phyloP scores from a whole-genome alignment of 73 alveolate species.

The Stentor roeselii region DNA sequence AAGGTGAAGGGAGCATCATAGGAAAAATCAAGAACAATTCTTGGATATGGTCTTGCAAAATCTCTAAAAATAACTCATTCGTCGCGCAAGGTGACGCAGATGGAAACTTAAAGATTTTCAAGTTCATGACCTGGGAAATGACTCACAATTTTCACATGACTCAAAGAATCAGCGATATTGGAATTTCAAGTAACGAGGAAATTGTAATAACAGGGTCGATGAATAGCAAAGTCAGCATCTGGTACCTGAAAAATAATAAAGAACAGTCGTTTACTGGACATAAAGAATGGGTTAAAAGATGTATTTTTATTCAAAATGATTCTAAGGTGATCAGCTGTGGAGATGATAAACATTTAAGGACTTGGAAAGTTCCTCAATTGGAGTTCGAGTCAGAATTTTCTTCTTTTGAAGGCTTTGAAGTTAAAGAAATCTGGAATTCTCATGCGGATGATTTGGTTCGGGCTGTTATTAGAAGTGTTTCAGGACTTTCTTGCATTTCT shows the following conservation, averaged over 20 bases:
- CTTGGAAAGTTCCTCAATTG: not conserved
- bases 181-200: not conserved
- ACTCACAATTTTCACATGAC: too few relatives aligned
- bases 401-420: constrained; percentile 6
- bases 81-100: not conserved
- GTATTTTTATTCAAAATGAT: too few relatives aligned
- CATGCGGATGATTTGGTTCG: not conserved
- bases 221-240: not conserved
- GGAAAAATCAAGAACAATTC: not conserved
- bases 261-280: not conserved
- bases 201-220: not conserved
- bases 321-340: not conserved
- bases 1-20: not conserved
- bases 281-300: not conserved
- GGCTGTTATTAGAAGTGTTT: not conserved
- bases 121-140: not conserved
- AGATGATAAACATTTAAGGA: not conserved
- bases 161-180: not conserved
- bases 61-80: not conserved
- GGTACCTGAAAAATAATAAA: not conserved
- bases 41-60: not conserved
- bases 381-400: too few relatives aligned
- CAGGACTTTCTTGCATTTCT: not conserved
- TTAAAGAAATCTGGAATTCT: not conserved
- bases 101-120: not conserved